Conservation (phyloP, 164 flowering plant species). For the Stephania yunnanensis region DNA sequence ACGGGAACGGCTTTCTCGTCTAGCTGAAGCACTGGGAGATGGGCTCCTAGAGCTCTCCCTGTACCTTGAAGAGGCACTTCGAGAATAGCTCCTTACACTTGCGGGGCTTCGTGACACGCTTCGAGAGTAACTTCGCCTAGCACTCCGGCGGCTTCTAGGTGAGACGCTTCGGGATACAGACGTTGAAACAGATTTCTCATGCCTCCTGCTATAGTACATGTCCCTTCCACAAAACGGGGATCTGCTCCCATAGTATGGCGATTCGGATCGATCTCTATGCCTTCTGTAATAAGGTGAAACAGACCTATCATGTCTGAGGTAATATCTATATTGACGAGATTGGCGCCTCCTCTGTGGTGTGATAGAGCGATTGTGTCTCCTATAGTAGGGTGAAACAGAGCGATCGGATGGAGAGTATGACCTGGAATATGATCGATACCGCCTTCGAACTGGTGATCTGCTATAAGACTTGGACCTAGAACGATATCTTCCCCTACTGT, state of each 20-base stretch:
- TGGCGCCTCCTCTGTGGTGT: constrained; percentile 1
- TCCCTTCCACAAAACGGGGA: background rate
- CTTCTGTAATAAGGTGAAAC: constrained; percentile 17
- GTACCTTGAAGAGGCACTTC: background rate
- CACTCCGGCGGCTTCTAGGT: constrained; percentile 11
- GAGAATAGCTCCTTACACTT: constrained; percentile 8
- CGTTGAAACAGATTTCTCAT: background rate
- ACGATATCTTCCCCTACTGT: background rate
- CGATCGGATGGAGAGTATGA: constrained; percentile 7
- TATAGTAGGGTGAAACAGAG: constrained; percentile 16
- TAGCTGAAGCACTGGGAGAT: constrained; percentile 6
- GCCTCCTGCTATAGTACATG: background rate
- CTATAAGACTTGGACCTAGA: constrained; percentile 13
- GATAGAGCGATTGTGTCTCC: constrained; percentile 22
- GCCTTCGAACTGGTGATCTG: constrained; percentile 17
- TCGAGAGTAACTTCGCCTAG: constrained; percentile 16
- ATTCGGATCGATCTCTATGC: background rate
- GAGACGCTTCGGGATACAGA: background rate
- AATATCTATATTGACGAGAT: background rate
- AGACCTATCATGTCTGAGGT: constrained; percentile 12
- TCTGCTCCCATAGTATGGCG: background rate
- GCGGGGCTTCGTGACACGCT: constrained; percentile 14
- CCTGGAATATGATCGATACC: constrained; percentile 10
- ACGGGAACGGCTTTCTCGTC: constrained; percentile 12
- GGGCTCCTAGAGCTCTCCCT: constrained; percentile 8